Conservation (phyloP, 1,284 basidiomycete species). For the Mycena citricolor region DNA sequence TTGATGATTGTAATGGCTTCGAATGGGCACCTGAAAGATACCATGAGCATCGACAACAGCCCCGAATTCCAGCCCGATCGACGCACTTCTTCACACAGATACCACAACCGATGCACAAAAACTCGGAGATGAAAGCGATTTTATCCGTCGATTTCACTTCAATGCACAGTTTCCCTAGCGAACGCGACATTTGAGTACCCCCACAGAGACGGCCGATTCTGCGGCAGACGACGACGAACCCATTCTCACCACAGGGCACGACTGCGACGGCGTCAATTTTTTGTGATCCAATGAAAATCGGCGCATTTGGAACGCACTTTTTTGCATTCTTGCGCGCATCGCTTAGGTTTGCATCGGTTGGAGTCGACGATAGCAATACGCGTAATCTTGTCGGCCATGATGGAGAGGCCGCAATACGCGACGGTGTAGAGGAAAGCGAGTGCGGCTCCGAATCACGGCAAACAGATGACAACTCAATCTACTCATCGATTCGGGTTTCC, state of each 20-base stretch:
- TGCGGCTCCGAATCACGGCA: no score
- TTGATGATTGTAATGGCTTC: slow-evolving; percentile 98
- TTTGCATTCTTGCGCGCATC: slow-evolving; percentile 91
- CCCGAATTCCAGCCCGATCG: slow-evolving; percentile 10
- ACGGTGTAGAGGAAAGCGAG: no score
- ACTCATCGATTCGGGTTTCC: no score
- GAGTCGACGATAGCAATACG: slow-evolving; percentile 93
- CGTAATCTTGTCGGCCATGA: slow-evolving; percentile 88
- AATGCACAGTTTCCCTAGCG: slow-evolving; percentile 95
- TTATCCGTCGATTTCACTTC: slow-evolving; percentile 93
- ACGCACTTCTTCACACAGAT: slow-evolving; percentile 97
- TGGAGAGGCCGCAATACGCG: no score
- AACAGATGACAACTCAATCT: no score
- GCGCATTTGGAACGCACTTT: slow-evolving; percentile 53
- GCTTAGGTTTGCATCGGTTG: slow-evolving; percentile 92
- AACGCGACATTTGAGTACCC: not conserved
- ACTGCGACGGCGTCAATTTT: slow-evolving; percentile 44
- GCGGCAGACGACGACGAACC: slow-evolving; percentile 48
- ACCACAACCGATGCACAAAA: slow-evolving; percentile 96
- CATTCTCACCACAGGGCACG: slow-evolving; percentile 98
- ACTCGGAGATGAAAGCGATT: slow-evolving; percentile 97
- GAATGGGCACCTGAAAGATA: slow-evolving; percentile 91
- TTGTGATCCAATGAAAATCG: slow-evolving; percentile 16
- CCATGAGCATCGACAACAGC: slow-evolving; percentile 9
- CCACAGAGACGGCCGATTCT: not conserved